Conservation (phyloP, 2,329 filamentous ascomycete species). For the Cladosporium sphaerospermum region DNA sequence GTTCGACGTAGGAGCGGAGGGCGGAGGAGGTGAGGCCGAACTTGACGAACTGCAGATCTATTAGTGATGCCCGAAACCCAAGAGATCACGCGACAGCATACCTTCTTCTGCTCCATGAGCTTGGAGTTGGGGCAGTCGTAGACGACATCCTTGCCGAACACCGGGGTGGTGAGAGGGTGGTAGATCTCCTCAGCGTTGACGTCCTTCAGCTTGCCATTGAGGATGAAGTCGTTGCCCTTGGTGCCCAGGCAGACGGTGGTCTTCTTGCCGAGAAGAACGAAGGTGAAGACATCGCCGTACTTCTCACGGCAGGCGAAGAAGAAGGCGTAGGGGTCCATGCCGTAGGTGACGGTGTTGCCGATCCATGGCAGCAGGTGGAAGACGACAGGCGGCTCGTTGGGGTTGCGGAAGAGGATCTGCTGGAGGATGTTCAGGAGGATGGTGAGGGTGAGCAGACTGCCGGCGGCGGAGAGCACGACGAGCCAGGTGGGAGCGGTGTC, state of each 20-base stretch:
- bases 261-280: slow-evolving; percentile 80
- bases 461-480: slow-evolving; percentile 38
- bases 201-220: slow-evolving; percentile 85
- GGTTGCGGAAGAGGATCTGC: slow-evolving; percentile 64
- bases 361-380: slow-evolving; percentile 66
- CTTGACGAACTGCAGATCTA: slow-evolving; percentile 65
- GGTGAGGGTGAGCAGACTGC: slow-evolving; percentile 46
- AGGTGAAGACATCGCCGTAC: slow-evolving; percentile 88
- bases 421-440: slow-evolving; percentile 72
- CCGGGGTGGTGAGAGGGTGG: slow-evolving; percentile 62
- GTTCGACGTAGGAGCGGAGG: slow-evolving; percentile 68
- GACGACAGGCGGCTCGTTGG: slow-evolving; percentile 58
- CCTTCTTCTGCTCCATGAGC: slow-evolving; percentile 95
- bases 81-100: slow-evolving; percentile 33
- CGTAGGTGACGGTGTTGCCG: slow-evolving; percentile 87
- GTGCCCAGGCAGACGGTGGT: slow-evolving; percentile 80
- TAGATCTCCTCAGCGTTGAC: slow-evolving; percentile 90
- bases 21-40: slow-evolving; percentile 69
- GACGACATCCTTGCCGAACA: slow-evolving; percentile 79
- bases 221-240: slow-evolving; percentile 81
- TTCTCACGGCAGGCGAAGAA: slow-evolving; percentile 68
- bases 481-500: slow-evolving; percentile 31
- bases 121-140: slow-evolving; percentile 89
- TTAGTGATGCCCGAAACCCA: slow-evolving; percentile 13
- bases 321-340: slow-evolving; percentile 88